Base-by-base conservation (phyloP, 371 early-diverging fungal species). In the Mucor plumbeus region DNA sequence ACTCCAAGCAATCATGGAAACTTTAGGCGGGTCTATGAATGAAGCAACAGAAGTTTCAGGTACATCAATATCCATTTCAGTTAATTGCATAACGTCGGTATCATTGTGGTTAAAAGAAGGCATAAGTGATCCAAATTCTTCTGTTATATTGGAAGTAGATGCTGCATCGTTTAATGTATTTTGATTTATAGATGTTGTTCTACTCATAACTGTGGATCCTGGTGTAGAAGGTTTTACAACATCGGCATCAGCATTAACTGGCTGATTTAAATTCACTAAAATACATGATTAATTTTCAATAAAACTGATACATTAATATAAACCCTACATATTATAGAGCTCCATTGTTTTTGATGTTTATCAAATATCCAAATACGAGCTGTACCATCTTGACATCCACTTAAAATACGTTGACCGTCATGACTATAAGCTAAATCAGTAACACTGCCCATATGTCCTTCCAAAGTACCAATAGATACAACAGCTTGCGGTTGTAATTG, bases 381-480 rank as follows among this genome's bases (percentile, higher is more conserved):
- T 14, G 83, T 86, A 7, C 86, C 86, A 67, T 86, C 86, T 41
- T 75, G 77, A 34, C 75, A 80, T 14, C 92, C 94, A 35, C 94
- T 88, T 21, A 92, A 69, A 0, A 96, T 75, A 67, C 86, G 85
- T 35, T 88, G 84, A 19, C 94, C 95, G 38, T 80, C 78, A 72
- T 88, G 85, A 68, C 90, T 89, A 68, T 90, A 95, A n/a, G 84
- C 85, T 41, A 95, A 69, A 75, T 92, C 92, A 0, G 88, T 90
- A n/a, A 95, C 88, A 68, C 84, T 85, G 5, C 86, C 90, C 54
- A 77, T 80, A 70, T 94, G 95, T 0, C 91, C 94, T 5, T 90
- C 90, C n/a, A 92, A 71, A 7, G 87, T 83, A 17, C 87, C 88
- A 53, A 91, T 83, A 5, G 88, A 81, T 19, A 79, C 67, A 0